These are phyloP conservation scores for Septoria petroselini DNA, from an alignment of 2,329 filamentous ascomycete genomes.

Conservation along the genomic window DNA sequence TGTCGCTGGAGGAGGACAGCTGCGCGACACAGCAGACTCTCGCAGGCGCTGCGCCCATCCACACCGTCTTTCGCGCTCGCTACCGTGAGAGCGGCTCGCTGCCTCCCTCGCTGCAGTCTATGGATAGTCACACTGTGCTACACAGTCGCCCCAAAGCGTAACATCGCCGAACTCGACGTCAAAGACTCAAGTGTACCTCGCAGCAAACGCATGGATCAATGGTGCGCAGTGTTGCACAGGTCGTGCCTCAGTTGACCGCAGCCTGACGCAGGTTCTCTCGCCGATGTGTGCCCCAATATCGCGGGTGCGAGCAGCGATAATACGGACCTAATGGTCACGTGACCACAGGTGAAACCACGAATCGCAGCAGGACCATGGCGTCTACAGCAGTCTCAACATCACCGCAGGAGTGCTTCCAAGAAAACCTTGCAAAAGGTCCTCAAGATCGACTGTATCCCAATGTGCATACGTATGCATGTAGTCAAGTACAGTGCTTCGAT, in stretches of 20 bases:
- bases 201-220: not conserved
- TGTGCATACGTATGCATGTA: not conserved
- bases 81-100: conserved; percentile 4
- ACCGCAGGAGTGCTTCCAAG: not conserved
- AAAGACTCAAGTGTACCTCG: not conserved
- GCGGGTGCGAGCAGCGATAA: not conserved
- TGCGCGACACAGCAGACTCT: not conserved
- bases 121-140: not conserved
- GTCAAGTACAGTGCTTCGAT: not conserved
- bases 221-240: not conserved
- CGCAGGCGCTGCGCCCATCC: not conserved
- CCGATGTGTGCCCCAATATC: not conserved
- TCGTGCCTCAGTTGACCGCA: conserved; percentile 1
- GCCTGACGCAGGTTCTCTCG: too few relatives aligned
- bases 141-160: not conserved
- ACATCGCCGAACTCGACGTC: not conserved
- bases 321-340: not conserved
- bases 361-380: not conserved
- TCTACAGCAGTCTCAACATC: not conserved
- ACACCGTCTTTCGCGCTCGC: conserved; percentile 11
- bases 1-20: not conserved
- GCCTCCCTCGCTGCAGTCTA: conserved; percentile 15
- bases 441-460: not conserved
- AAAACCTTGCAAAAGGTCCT: not conserved
- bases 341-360: not conserved